Evolutionary conservation across 2,329 filamentous ascomycete species (phyloP).

Genomic region (Penicillium sp.): DNA sequence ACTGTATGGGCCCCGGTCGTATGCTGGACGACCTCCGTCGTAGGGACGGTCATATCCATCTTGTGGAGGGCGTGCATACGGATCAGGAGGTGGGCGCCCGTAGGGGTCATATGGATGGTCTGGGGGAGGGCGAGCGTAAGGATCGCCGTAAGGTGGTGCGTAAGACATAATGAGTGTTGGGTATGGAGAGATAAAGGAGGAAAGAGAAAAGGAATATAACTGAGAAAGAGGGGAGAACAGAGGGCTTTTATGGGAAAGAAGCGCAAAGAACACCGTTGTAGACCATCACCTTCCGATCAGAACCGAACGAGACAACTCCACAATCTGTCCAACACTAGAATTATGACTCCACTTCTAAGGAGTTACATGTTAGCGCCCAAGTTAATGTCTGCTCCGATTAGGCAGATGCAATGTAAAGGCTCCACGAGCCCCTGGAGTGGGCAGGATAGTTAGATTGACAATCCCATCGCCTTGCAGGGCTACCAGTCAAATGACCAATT

Average conservation of each 20-base stretch:
- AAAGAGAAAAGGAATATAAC: background rate
- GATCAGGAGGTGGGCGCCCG: conserved; percentile 9
- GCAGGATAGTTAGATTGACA: conserved; percentile 1
- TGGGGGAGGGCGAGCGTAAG: conserved; percentile 24
- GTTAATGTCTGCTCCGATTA: conserved; percentile 2
- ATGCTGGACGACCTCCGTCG: conserved; percentile 32
- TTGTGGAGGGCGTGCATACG: conserved; percentile 10
- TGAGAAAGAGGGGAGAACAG: background rate
- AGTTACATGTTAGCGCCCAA: conserved; percentile 12
- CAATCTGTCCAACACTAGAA: background rate
- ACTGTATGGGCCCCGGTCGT: conserved; percentile 23
- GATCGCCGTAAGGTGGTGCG: conserved; percentile 16
- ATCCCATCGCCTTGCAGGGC: conserved; percentile 7
- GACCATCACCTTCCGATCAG: conserved; percentile 10
- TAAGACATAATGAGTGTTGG: conserved; percentile 19
- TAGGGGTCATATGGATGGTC: conserved; percentile 14
- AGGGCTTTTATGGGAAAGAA: conserved; percentile 12
- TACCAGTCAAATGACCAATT: background rate
- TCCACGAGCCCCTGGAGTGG: conserved; percentile 1
- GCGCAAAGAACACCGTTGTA: conserved; percentile 2
- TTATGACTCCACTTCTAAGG: conserved; percentile 7
- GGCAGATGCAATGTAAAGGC: conserved; percentile 14
- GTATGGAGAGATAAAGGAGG: background rate
- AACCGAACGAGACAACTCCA: conserved; percentile 12
- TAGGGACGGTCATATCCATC: conserved; percentile 15